Evolutionary conservation across 2,329 filamentous ascomycete species (phyloP), one percentile per base, ranked within the genome.

Genomic region (Penicillium verrucosum): DNA sequence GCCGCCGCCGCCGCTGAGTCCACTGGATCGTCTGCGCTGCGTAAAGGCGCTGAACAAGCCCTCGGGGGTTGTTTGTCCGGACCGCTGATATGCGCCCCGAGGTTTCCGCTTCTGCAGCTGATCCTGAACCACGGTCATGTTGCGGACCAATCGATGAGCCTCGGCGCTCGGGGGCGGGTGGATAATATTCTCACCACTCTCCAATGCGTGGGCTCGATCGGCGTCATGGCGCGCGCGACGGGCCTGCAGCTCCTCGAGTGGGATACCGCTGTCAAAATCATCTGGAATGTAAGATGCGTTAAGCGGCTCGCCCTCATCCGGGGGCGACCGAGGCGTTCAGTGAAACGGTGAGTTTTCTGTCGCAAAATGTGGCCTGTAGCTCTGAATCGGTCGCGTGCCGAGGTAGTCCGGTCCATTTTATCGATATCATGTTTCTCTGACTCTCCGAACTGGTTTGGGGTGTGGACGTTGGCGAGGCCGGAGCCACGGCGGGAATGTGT

Each of bases 1-100:
- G 29, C 90, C 89, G 4, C 72, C 69, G 5, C 64, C 65, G 3
- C 70, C 69, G 16, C 55, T 62, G 16, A 68, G 56, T 5, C 61
- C 61, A 25, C 64, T 66, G 2, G 67, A 68, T 16, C 68, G 68
- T n/a, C 61, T 62, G 14, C 65, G 63, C 23, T 57, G 44, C 4
- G 61, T 60, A 38, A 68, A 69, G 21, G 65, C 65, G 34, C 63
- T 60, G 41, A 66, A 49, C 27, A 62, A 32, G 3, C 63, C 59
- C 36, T 73, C 70, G 1, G 71, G 72, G 1, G 71, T 73, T 10
- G 62, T 66, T 47, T 65, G 65, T 1, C 70, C 70, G 1, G 70
- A 70, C n/a, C 71, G 70, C 41, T 65, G 64, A 51, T 74, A 72
- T 23, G 71, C 68, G 3, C 67, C 61, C 14, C 64, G 65, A 10